Conservation (phyloP, 148 eudicot genomes). For the Rhododendron kiyosumense region DNA sequence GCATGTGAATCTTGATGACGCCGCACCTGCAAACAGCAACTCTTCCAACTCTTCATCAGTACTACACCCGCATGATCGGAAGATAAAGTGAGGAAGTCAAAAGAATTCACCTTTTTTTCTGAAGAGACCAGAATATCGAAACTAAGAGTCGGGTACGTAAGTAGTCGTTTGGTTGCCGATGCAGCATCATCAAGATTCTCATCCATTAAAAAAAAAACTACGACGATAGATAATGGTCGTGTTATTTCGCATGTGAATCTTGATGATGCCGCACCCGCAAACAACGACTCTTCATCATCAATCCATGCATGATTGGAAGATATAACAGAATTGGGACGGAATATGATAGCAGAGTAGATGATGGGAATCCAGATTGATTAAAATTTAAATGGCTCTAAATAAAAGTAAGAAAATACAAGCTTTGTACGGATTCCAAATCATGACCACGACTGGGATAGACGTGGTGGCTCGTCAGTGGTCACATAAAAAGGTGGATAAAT, state of each 20-base stretch:
- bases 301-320: background rate
- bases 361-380: background rate
- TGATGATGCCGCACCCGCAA: slow-evolving; percentile 13
- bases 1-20: slow-evolving; percentile 15
- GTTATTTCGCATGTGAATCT: slow-evolving; percentile 6
- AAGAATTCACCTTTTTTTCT: background rate
- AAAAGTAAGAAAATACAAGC: background rate
- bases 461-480: background rate
- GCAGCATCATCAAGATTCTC: slow-evolving; percentile 23
- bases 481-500: background rate
- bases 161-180: slow-evolving; percentile 9
- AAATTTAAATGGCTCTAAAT: background rate
- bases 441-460: background rate
- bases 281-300: background rate
- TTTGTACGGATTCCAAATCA: background rate
- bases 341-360: background rate
- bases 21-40: slow-evolving; percentile 9
- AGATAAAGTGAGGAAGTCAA: background rate
- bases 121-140: background rate
- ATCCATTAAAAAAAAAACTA: background rate
- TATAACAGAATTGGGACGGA: too few relatives aligned
- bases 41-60: background rate
- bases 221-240: background rate
- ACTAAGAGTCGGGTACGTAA: too few relatives aligned
- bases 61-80: background rate